Evolutionary conservation across 306 rosid species (phyloP).

Genomic region (Acacia melanoxylon): DNA sequence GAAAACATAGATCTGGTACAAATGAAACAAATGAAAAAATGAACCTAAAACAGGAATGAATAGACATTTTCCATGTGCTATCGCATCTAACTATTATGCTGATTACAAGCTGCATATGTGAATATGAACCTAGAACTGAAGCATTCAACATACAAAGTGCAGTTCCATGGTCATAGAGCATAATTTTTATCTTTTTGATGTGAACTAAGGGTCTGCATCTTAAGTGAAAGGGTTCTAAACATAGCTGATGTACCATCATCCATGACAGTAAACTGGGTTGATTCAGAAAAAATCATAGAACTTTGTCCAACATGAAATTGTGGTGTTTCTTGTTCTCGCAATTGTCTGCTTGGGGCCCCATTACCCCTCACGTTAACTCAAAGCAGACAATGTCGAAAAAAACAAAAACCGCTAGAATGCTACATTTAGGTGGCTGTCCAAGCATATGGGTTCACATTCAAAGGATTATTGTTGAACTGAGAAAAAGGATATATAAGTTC

Average conservation of each 20-base stretch:
- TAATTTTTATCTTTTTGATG: neutral
- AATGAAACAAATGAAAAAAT: slow-evolving; percentile 15
- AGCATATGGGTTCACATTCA: neutral
- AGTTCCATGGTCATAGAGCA: neutral
- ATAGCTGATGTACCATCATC: neutral
- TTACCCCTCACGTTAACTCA: too few relatives aligned
- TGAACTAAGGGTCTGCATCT: neutral
- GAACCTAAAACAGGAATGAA: neutral
- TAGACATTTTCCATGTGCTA: neutral
- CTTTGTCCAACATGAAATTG: neutral
- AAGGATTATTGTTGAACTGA: neutral
- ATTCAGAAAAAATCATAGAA: neutral
- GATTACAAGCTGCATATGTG: neutral
- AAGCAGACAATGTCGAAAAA: too few relatives aligned
- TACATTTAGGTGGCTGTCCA: neutral
- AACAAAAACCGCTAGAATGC: too few relatives aligned
- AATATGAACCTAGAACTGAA: neutral
- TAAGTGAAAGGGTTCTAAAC: neutral
- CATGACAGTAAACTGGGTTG: neutral
- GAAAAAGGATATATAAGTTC: neutral
- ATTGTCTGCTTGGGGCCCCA: too few relatives aligned
- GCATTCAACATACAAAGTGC: neutral
- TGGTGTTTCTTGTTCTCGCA: neutral
- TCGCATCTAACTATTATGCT: neutral
- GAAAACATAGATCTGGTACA: slow-evolving; percentile 67